Base-by-base conservation (phyloP, 306 rosid genomes). In the Vigna trinervia region DNA sequence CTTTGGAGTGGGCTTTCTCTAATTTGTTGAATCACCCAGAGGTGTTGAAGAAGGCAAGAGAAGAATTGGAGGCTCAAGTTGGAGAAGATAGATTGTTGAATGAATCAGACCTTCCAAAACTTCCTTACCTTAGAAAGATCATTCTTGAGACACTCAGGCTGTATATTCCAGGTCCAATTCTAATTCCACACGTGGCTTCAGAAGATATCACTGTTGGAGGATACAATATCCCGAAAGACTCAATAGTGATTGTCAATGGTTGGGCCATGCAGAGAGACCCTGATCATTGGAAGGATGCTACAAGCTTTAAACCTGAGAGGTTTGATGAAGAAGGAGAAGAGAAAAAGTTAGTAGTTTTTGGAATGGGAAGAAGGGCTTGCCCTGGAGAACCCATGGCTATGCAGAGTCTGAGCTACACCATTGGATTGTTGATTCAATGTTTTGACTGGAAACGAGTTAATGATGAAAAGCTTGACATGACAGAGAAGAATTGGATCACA, bases 391-490 rank as follows among this genome's bases (percentile, higher is more conserved):
- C 50, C n/a, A 14, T 64, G 51, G 51, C 70, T 10, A 64, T 64
- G 70, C 70, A 64, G 11, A 64, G 32, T 0, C n/a, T 64, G 0
- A 39, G 70, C 9, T 74, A 28, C 0, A 74, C 60, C 28, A 1
- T 74, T 12, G 78, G 78, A 10, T 46, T 47, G n/a, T 5, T 74
- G 70, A 17, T 74, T 30, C 78, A 74, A 43, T 59, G 78, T 5
- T 74, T 74, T 74, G 78, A 74, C 9, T 74, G 70, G 78, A 74
- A 74, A 11, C 19, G 78, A 9, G 60, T 8, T 1, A 47, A 19
- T 11, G 70, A 60, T 6, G 46, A 74, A 30, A 30, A 74, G 5
- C 45, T 74, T 46, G 70, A 59, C 12, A 59, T 74, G 78, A 46
- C 13, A 0, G 70, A 74, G 48, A 53, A 7, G 1, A 60, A 46